These are phyloP conservation scores for Erysimum cheiri DNA, from an alignment of 441 rosid genomes.

Conservation along the genomic window DNA sequence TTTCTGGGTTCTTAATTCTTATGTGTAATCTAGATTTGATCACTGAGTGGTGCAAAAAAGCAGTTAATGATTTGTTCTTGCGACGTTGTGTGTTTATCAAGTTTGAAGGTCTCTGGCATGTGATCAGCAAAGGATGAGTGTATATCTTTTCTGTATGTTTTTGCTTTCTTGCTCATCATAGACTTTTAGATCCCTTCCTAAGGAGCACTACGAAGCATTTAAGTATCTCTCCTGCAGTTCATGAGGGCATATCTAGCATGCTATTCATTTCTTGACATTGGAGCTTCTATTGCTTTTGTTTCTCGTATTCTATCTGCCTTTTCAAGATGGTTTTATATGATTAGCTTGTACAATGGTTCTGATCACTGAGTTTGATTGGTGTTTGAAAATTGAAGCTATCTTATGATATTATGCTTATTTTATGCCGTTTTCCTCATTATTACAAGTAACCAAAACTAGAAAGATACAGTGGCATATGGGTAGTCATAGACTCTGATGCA, in stretches of 20 bases:
- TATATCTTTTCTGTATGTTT: not conserved
- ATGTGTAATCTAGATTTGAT: constrained; percentile 13
- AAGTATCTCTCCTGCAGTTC: not conserved
- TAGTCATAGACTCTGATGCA: constrained; percentile 1
- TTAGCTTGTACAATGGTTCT: constrained; percentile 7
- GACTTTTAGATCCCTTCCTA: not conserved
- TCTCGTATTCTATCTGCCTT: not conserved
- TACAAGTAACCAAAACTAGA: constrained; percentile 11
- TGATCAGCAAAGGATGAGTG: constrained; percentile 15
- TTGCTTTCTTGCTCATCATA: not conserved
- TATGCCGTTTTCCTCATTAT: not conserved
- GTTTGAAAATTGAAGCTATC: not conserved
- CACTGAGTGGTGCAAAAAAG: constrained; percentile 12
- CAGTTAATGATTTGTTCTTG: constrained; percentile 13
- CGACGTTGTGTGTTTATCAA: constrained; percentile 17
- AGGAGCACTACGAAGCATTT: not conserved
- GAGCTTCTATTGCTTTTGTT: constrained; percentile 6
- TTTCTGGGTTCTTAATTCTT: constrained; percentile 10
- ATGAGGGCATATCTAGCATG: not conserved
- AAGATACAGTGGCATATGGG: not conserved
- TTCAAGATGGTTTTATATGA: not conserved
- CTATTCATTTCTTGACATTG: not conserved
- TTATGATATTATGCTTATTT: not conserved
- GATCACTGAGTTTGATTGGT: not conserved
- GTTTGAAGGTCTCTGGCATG: constrained; percentile 15